phyloP scores from a whole-genome alignment of 768 basidiomycete genomes.

The Lactarius pseudohatsudake region DNA sequence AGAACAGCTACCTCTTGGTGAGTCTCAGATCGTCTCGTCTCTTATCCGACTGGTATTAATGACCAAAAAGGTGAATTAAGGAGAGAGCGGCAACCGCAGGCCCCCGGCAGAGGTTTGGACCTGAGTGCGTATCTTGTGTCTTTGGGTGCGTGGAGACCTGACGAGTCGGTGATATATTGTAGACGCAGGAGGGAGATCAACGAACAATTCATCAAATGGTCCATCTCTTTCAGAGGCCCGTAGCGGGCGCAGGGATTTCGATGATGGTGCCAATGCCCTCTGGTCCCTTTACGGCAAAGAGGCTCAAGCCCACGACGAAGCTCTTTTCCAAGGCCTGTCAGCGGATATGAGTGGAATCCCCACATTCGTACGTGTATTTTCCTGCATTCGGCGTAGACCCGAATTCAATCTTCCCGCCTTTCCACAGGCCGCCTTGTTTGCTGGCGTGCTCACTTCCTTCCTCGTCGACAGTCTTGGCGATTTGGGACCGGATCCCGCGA shows the following conservation, averaged over 20 bases:
- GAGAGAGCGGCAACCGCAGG: no score
- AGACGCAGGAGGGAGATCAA: neutral
- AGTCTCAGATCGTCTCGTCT: no score
- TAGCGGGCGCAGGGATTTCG: neutral
- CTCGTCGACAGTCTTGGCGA: neutral
- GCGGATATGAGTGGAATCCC: neutral
- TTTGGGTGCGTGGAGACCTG: neutral
- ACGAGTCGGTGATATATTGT: neutral
- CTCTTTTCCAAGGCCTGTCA: neutral
- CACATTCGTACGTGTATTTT: neutral
- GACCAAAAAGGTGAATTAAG: no score
- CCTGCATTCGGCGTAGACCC: fast-evolving
- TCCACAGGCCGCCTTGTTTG: constrained; percentile 14
- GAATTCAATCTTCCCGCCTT: neutral
- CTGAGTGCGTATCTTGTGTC: neutral
- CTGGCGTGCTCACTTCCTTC: constrained; percentile 8
- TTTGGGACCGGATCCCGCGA: neutral
- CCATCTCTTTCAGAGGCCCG: neutral
- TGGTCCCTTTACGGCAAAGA: neutral
- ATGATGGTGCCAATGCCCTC: constrained; percentile 2
- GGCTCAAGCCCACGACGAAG: neutral
- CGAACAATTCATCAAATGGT: neutral
- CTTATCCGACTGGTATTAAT: no score
- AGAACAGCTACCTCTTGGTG: no score
- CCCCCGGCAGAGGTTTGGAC: no score